Conservation (phyloP, 2,329 filamentous ascomycete species). For the Neonectria ditissima region DNA sequence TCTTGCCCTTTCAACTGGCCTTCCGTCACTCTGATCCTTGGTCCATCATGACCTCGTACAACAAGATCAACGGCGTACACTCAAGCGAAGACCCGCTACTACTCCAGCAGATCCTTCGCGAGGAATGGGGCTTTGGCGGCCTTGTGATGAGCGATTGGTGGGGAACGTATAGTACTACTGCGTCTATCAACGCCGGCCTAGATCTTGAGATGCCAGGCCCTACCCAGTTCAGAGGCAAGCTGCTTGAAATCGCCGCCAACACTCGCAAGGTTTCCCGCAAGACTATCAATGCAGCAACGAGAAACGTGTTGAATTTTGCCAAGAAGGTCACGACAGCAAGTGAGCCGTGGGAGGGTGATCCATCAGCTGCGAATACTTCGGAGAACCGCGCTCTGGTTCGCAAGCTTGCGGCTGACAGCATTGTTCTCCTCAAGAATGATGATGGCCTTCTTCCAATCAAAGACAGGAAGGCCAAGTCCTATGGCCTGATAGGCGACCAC, state of each 20-base stretch:
- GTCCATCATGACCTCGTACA: conserved; percentile 47
- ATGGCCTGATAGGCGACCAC: conserved; percentile 54
- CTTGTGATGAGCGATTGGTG: conserved; percentile 51
- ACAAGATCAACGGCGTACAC: conserved; percentile 54
- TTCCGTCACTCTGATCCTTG: conserved; percentile 51
- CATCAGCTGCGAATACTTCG: neutral
- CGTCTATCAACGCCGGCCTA: conserved; percentile 41
- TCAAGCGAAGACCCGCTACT: conserved; percentile 34
- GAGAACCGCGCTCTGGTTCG: conserved; percentile 7
- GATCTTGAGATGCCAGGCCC: conserved; percentile 52
- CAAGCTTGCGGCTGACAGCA: conserved; percentile 34
- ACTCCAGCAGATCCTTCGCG: conserved; percentile 46
- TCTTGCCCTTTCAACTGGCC: conserved; percentile 53
- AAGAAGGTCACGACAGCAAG: conserved; percentile 14
- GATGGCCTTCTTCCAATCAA: neutral
- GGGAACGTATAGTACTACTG: conserved; percentile 42
- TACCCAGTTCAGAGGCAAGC: conserved; percentile 31
- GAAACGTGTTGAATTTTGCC: conserved; percentile 34
- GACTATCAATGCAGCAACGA: conserved; percentile 37
- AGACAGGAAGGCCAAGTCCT: conserved; percentile 47
- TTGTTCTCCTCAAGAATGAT: conserved; percentile 48
- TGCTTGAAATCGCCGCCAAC: conserved; percentile 39
- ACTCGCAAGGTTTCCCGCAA: conserved; percentile 33
- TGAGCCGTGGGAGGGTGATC: neutral
- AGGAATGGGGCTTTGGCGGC: conserved; percentile 54